Evolutionary conservation across 805 yeast genomes (phyloP), one percentile per base, ranked within the genome.

Genomic region (Zygosaccharomyces kombuchaensis): DNA sequence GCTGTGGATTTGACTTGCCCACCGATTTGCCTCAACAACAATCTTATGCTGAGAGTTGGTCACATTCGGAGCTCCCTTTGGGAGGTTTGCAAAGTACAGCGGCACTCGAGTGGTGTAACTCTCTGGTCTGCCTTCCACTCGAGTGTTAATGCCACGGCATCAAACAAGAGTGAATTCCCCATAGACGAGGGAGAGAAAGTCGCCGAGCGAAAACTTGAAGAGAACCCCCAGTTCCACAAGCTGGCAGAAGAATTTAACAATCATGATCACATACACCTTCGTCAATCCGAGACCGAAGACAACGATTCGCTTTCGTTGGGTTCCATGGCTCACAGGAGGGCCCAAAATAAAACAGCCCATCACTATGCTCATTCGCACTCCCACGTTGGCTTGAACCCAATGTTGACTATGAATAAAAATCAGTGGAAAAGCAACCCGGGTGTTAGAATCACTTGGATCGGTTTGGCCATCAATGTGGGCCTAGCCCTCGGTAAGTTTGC

Each of bases 361-460:
- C 25, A 38, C 2, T 51, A 50, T 34, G 27, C 47, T 4, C 54
- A 55, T 46, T 27, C 49, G 5, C 75, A 72, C 38, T 45, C 65
- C 3, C 67, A 65, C 44, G 62, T 60, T 2, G 63, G 62, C 16
- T 53, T 56, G 29, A 64, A 59, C 41, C 66, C 67, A 3, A 36
- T 69, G 42, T 51, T 70, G 10, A 66, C 67, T 2, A 45, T 66
- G 51, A 69, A 72, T 60, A 70, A 68, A 52, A 76, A 70, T 44
- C 69, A 74, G 40, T 65, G 75, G 43, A 66, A 68, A 51, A 67
- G 72, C 19, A 87, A 88, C 60, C 95, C 96, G 2, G 96, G 95
- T 9, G 95, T 88, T 13, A 75, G 93, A 55, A 89, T 91, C 55
- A 91, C 99, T 0, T 85, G 96, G 87, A 72, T 91, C 42, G 99